Base-by-base conservation (phyloP, 768 basidiomycete genomes). In the Basidioascus undulatus region DNA sequence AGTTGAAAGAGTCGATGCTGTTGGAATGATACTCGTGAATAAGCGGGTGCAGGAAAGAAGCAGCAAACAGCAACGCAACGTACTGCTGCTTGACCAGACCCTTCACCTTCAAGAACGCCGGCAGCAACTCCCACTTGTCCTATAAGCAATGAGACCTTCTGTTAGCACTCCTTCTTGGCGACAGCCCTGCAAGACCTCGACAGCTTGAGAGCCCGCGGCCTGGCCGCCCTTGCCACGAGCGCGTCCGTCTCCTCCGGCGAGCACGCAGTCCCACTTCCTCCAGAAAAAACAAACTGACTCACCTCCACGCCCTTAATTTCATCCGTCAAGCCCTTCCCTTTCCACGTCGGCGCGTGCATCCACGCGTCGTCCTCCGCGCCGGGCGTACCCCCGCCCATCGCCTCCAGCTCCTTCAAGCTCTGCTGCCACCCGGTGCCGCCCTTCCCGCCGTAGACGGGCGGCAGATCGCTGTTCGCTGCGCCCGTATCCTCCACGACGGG, bases 1-100 rank as follows among this genome's bases (percentile, higher is more conserved):
- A 87, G 62, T 94, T 94, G 72, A 84, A 96, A 7, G 84, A 92
- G 58, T 94, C 92, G 50, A 94, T 80, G n/a, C n/a, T n/a, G n/a
- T n/a, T n/a, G n/a, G n/a, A n/a, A n/a, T n/a, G n/a, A n/a, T 20
- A 40, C 30, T 19, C 25, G 32, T 31, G 10, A 38, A 31, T 43
- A 33, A 12, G 25, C 21, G 32, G 12, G n/a, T 28, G 23, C 8
- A 32, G 13, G 19, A 18, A 33, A 20, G 31, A 26, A 4, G 11
- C n/a, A 33, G 37, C 13, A 33, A 15, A 7, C 8, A 44, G 44
- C n/a, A n/a, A n/a, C n/a, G n/a, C n/a, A n/a, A n/a, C n/a, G n/a
- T n/a, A n/a, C 55, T 98, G 92, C 55, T 96, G 92, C 62, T 96
- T 96, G 46, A 98, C 92, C 12, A 98, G 74, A 44, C 92, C 92